A percentile compares a stretch with the other conserved stretches of the same genome.
Conservation (phyloP, 768 basidiomycete genomes). For the Auricularia cornea region DNA sequence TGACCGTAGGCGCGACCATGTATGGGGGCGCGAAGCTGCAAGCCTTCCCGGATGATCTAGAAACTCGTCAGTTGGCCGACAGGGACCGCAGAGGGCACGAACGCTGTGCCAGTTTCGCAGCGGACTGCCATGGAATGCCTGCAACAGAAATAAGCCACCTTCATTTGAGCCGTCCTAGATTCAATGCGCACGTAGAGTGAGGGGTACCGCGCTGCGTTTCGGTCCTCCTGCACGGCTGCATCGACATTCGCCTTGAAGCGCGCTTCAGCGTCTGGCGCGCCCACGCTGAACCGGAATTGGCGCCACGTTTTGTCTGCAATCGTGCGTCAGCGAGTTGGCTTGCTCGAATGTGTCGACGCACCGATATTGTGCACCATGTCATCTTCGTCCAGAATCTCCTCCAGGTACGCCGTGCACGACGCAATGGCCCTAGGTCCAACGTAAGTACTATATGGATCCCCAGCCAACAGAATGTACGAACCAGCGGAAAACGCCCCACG, state of each 20-base stretch:
- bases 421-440: slow-evolving; percentile 47
- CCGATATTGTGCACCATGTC: slow-evolving; percentile 44
- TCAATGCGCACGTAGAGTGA: slow-evolving; percentile 21
- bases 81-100: neutral
- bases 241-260: slow-evolving; percentile 44
- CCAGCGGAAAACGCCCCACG: slow-evolving; percentile 62
- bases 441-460: neutral
- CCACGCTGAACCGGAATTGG: slow-evolving; percentile 65
- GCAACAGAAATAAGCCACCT: neutral
- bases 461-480: slow-evolving; percentile 15
- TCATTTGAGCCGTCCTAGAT: too few species aligned
- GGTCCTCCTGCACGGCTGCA: slow-evolving; percentile 28
- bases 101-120: slow-evolving; percentile 66
- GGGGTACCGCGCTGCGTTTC: slow-evolving; percentile 36
- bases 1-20: slow-evolving; percentile 59
- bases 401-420: slow-evolving; percentile 63
- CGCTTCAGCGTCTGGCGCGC: slow-evolving; percentile 63
- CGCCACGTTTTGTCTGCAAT: slow-evolving; percentile 39
- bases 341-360: slow-evolving; percentile 25
- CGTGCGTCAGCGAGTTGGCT: too few species aligned
- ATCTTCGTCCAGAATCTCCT: slow-evolving; percentile 47
- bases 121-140: slow-evolving; percentile 66
- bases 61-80: neutral
- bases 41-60: slow-evolving; percentile 63
- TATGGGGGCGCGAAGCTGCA: slow-evolving; percentile 49